These are phyloP conservation scores for Fraxinus sp. DNA, from an alignment of 305 asterid species.

Conservation along the genomic window DNA sequence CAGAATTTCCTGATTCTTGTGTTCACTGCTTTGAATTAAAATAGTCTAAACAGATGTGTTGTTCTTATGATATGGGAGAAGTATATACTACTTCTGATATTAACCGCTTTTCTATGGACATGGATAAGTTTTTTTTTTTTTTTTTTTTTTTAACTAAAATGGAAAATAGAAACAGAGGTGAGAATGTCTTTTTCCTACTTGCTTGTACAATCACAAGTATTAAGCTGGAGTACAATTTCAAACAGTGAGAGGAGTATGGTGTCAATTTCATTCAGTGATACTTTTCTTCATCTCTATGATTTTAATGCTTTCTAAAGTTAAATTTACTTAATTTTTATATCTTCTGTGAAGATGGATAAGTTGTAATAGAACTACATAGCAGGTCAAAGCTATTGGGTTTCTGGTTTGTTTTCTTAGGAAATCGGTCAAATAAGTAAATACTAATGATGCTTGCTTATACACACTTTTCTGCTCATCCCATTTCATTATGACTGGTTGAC, in stretches of 20 bases:
- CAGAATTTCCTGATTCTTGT: background rate
- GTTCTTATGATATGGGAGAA: background rate
- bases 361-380: background rate
- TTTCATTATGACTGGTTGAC: background rate
- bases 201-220: background rate
- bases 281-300: background rate
- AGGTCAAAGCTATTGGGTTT: background rate
- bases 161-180: background rate
- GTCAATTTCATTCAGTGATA: background rate
- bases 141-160: background rate
- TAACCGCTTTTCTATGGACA: background rate
- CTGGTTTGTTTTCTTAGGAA: background rate
- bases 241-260: background rate
- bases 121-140: background rate
- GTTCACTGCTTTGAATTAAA: background rate
- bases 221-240: slow-evolving; percentile 6
- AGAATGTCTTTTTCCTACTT: slow-evolving; percentile 1
- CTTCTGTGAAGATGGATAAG: too few relatives aligned
- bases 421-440: background rate
- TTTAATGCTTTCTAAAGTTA: background rate
- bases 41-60: background rate
- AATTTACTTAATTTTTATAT: background rate
- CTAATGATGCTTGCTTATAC: background rate
- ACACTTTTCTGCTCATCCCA: background rate
- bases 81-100: background rate